phyloP scores from a whole-genome alignment of 495 filamentous ascomycete genomes.

The Penicillium antarcticum region DNA sequence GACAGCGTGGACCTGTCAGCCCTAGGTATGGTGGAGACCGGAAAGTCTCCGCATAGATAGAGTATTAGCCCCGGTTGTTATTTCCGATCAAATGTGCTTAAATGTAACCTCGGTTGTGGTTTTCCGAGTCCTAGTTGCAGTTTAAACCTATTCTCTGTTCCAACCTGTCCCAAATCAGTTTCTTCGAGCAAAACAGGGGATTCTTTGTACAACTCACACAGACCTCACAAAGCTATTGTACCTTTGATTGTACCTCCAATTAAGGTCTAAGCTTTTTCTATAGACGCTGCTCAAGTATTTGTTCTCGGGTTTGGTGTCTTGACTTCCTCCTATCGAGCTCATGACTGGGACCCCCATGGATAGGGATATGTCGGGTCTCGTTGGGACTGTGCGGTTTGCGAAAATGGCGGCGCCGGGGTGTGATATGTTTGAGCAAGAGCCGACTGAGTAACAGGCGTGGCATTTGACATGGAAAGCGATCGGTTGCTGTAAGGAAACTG shows the following conservation, averaged over 20 bases:
- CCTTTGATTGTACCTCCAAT: neutral
- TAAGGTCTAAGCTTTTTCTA: neutral
- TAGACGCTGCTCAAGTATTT: neutral
- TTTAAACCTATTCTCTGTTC: no score
- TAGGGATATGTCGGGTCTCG: slow-evolving; percentile 12
- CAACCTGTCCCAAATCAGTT: no score
- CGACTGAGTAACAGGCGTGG: slow-evolving; percentile 4
- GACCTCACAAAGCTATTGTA: neutral
- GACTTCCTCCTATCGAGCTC: neutral
- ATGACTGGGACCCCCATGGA: slow-evolving; percentile 13
- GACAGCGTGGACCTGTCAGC: no score
- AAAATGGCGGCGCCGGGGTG: slow-evolving; percentile 1
- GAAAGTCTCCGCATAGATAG: neutral
- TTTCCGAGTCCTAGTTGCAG: no score
- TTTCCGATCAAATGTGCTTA: neutral
- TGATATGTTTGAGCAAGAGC: slow-evolving; percentile 2
- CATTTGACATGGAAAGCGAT: slow-evolving; percentile 4
- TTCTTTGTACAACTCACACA: neutral
- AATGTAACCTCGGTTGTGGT: no score
- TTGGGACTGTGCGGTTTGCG: neutral
- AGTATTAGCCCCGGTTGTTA: neutral
- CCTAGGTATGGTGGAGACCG: neutral
- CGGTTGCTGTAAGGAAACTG: slow-evolving; percentile 1
- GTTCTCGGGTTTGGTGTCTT: no score
- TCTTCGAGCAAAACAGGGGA: no score